Conservation (phyloP, 2,329 filamentous ascomycete genomes). For the Fusarium gaditjirri region DNA sequence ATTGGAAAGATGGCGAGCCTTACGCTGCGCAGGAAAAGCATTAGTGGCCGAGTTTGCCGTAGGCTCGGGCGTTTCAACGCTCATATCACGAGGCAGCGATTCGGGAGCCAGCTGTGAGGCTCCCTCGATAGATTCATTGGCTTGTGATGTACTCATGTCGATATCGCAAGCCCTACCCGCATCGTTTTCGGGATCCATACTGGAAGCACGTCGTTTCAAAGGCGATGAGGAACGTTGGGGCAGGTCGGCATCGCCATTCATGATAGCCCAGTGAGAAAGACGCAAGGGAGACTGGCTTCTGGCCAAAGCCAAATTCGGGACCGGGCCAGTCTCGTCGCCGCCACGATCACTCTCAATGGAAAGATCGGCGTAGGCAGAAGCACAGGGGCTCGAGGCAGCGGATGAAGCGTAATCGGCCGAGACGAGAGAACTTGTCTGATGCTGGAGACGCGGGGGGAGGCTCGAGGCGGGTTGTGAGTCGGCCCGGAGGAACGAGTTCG, state of each 20-base stretch:
- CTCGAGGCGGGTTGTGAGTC: constrained; percentile 61
- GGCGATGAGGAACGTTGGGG: constrained; percentile 72
- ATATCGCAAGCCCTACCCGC: constrained; percentile 56
- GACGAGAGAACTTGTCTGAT: constrained; percentile 54
- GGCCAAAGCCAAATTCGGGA: constrained; percentile 48
- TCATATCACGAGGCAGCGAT: constrained; percentile 54
- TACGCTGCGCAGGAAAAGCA: constrained; percentile 43
- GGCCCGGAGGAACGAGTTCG: constrained; percentile 54
- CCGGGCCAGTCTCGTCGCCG: constrained; percentile 58
- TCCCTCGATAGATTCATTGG: constrained; percentile 26
- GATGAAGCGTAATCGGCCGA: constrained; percentile 64
- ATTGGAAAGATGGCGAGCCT: constrained; percentile 20
- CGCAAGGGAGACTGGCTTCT: constrained; percentile 65
- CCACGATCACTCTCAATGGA: constrained; percentile 66
- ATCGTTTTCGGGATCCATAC: constrained; percentile 65
- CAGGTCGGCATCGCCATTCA: constrained; percentile 68
- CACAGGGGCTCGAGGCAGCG: constrained; percentile 67
- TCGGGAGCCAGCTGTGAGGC: constrained; percentile 24
- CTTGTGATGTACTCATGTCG: constrained; percentile 54
- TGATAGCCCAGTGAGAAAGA: constrained; percentile 63
- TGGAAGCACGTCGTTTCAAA: constrained; percentile 71
- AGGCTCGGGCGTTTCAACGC: constrained; percentile 52
- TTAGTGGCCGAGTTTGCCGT: constrained; percentile 32
- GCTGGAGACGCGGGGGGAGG: constrained; percentile 64
- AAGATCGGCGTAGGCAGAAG: constrained; percentile 65